Conservation (phyloP, 176 grass and related monocot species). For the Hsuehochloa calcarea region DNA sequence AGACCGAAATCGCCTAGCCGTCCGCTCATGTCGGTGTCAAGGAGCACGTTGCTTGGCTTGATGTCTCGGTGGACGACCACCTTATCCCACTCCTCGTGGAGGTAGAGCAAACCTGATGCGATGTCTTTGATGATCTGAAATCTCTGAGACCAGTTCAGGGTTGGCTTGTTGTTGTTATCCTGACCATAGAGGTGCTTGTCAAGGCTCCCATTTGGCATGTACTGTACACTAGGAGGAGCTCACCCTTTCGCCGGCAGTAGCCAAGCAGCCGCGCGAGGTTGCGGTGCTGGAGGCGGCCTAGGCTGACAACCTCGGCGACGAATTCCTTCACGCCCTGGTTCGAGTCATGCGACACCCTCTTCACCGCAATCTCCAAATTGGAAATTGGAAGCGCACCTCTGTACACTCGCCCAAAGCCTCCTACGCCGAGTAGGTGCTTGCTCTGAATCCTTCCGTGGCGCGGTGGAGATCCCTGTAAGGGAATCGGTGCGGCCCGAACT, state of each 20-base stretch:
- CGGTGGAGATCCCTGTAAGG: background rate
- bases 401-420: slow-evolving; percentile 29
- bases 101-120: slow-evolving; percentile 18
- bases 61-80: slow-evolving; percentile 64
- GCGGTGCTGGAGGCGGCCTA: slow-evolving; percentile 18
- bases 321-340: slow-evolving; percentile 27
- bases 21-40: slow-evolving; percentile 36
- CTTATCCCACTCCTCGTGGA: slow-evolving; percentile 37
- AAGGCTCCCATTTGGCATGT: background rate
- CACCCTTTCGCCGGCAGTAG: slow-evolving; percentile 15
- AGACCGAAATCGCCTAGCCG: slow-evolving; percentile 44
- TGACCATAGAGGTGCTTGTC: background rate
- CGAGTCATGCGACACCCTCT: slow-evolving; percentile 26
- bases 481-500: slow-evolving; percentile 37
- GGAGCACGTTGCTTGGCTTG: slow-evolving; percentile 72
- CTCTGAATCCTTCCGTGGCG: background rate
- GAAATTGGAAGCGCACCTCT: background rate
- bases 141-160: slow-evolving; percentile 1
- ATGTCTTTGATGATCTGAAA: slow-evolving; percentile 31
- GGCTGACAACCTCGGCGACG: slow-evolving; percentile 16
- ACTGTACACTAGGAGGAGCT: slow-evolving; percentile 1
- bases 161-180: background rate
- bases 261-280: slow-evolving; percentile 24
- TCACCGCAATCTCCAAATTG: background rate
- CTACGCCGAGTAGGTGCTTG: slow-evolving; percentile 4